A percentile compares a stretch with the other conserved stretches of the same genome.
Conservation (phyloP, 768 basidiomycete species). For the Gelatoporia subvermispora region DNA sequence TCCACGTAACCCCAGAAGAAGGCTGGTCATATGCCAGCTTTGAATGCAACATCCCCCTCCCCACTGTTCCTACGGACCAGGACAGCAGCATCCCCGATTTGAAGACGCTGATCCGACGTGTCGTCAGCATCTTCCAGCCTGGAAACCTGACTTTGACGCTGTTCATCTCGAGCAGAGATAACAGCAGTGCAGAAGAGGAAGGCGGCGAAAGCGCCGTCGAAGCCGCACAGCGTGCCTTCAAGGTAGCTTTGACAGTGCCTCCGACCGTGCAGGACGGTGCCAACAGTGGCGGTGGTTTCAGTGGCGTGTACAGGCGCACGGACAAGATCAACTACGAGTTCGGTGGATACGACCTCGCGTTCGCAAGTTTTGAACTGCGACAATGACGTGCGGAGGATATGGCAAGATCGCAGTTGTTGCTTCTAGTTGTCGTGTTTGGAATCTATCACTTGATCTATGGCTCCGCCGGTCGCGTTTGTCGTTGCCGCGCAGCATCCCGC, state of each 20-base stretch:
- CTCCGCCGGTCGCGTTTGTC: background rate
- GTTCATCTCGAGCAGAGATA: conserved; percentile 74
- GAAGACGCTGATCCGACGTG: conserved; percentile 75
- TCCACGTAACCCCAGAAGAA: conserved; percentile 97
- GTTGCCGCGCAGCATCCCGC: background rate
- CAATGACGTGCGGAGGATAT: conserved; percentile 8
- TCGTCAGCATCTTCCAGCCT: conserved; percentile 91
- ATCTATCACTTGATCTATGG: background rate
- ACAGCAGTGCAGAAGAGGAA: conserved; percentile 37
- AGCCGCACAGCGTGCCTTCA: conserved; percentile 71
- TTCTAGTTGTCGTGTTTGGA: background rate
- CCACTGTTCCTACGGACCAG: conserved; percentile 28
- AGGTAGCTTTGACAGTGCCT: conserved; percentile 47
- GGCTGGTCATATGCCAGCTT: conserved; percentile 99
- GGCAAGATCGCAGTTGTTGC: background rate
- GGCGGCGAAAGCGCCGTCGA: conserved; percentile 58
- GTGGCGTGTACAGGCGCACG: conserved; percentile 64
- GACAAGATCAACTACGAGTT: conserved; percentile 99
- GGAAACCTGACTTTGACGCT: conserved; percentile 80
- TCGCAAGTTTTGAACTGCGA: conserved; percentile 75
- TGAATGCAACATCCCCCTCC: conserved; percentile 92
- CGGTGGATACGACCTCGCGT: conserved; percentile 86
- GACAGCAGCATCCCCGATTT: conserved; percentile 59
- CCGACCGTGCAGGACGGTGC: conserved; percentile 5
- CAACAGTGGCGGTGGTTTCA: conserved; percentile 12